Percentiles rank a stretch among this genome's conserved stretches.
These are phyloP conservation scores for Pestalotiopsis sp. DNA, from an alignment of 2,329 filamentous ascomycete species.

Conservation along the genomic window DNA sequence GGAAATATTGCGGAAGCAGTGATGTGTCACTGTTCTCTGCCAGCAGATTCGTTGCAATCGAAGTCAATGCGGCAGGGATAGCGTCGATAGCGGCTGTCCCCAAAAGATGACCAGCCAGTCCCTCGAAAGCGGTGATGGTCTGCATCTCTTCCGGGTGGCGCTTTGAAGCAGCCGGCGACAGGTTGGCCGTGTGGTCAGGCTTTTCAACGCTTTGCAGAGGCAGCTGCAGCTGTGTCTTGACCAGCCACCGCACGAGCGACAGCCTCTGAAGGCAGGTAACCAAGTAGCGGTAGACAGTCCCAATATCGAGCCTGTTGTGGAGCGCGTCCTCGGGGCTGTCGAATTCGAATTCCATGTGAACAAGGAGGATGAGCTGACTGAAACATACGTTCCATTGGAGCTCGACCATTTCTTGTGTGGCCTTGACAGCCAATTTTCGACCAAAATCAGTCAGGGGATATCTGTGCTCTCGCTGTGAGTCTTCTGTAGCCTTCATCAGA, in stretches of 20 bases:
- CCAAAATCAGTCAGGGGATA: slow-evolving; percentile 74
- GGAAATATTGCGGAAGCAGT: slow-evolving; percentile 60
- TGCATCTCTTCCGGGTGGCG: slow-evolving; percentile 49
- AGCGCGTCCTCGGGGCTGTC: slow-evolving; percentile 72
- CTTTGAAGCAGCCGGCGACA: slow-evolving; percentile 37
- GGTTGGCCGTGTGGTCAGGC: slow-evolving; percentile 36
- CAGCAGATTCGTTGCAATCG: slow-evolving; percentile 68
- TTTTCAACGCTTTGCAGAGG: slow-evolving; percentile 46
- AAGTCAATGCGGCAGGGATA: slow-evolving; percentile 63
- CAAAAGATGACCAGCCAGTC: slow-evolving; percentile 64
- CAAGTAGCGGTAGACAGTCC: slow-evolving; percentile 70
- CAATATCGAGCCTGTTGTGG: slow-evolving; percentile 64
- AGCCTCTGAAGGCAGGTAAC: slow-evolving; percentile 73
- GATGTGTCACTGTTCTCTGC: slow-evolving; percentile 69
- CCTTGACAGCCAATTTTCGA: slow-evolving; percentile 72
- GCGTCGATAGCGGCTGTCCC: slow-evolving; percentile 56
- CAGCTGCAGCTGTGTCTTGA: slow-evolving; percentile 59
- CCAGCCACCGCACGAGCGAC: slow-evolving; percentile 74
- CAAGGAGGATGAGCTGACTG: slow-evolving; percentile 79
- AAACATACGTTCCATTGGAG: slow-evolving; percentile 76
- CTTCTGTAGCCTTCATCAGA: slow-evolving; percentile 47
- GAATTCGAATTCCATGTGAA: slow-evolving; percentile 85
- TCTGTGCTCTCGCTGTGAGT: slow-evolving; percentile 42
- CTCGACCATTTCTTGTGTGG: slow-evolving; percentile 77
- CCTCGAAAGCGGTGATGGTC: slow-evolving; percentile 61